Conservation (phyloP, 768 basidiomycete species). For the Amanita molliuscula region DNA sequence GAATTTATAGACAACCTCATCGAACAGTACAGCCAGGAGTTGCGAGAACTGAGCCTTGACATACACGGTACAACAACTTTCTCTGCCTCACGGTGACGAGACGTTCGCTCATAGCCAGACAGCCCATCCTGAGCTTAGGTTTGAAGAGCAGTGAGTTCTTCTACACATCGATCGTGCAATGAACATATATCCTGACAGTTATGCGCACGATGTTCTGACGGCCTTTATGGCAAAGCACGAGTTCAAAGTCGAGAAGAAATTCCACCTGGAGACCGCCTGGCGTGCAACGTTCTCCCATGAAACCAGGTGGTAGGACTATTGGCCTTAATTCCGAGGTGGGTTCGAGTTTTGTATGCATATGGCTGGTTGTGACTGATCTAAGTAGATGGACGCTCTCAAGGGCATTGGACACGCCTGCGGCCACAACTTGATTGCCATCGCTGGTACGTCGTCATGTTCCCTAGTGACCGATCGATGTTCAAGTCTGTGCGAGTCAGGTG, state of each 20-base stretch:
- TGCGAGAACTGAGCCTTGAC: slow-evolving; percentile 55
- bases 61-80: slow-evolving; percentile 47
- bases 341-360: background rate
- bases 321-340: slow-evolving; percentile 71
- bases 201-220: slow-evolving; percentile 65
- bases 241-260: slow-evolving; percentile 51
- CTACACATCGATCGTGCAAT: background rate
- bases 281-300: slow-evolving; percentile 56
- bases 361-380: background rate
- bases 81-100: background rate
- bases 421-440: slow-evolving; percentile 75
- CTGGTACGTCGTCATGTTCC: slow-evolving; percentile 16
- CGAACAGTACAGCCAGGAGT: slow-evolving; percentile 37
- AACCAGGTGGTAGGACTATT: slow-evolving; percentile 54
- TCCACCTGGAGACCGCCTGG: slow-evolving; percentile 68
- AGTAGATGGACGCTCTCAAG: slow-evolving; percentile 52
- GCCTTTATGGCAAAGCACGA: slow-evolving; percentile 56
- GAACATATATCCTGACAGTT: slow-evolving; percentile 22
- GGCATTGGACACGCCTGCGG: slow-evolving; percentile 69
- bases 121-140: slow-evolving; percentile 66
- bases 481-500: slow-evolving; percentile 27
- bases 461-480: background rate
- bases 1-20: slow-evolving; percentile 51
- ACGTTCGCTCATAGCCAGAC: slow-evolving; percentile 24
- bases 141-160: slow-evolving; percentile 48